A percentile compares a stretch with the other conserved stretches of the same genome.
Evolutionary conservation across 352 stramenopile genomes (phyloP).

Genomic region (Phytopythium oedochilum): DNA sequence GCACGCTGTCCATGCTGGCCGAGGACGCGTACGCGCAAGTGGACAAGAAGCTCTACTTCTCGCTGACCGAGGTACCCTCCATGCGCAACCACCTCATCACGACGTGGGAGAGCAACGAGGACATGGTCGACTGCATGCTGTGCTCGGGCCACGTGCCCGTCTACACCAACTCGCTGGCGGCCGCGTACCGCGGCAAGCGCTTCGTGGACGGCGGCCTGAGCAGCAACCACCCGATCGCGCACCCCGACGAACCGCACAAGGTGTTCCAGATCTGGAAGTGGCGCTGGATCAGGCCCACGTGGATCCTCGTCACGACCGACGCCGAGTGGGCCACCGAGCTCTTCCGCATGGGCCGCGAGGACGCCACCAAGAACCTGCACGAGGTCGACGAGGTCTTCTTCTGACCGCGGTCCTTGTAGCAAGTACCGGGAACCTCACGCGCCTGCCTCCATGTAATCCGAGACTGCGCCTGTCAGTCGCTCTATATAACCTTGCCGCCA

Average conservation of each 20-base stretch:
- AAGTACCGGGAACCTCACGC: too few relatives aligned
- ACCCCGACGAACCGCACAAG: constrained; percentile 53
- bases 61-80: constrained; percentile 59
- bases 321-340: constrained; percentile 67
- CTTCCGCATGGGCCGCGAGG: constrained; percentile 74
- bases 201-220: constrained; percentile 73
- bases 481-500: not conserved
- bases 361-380: constrained; percentile 59
- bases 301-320: constrained; percentile 72
- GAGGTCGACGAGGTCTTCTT: constrained; percentile 68
- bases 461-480: too few relatives aligned
- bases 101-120: constrained; percentile 68
- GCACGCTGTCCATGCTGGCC: constrained; percentile 56
- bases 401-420: too few relatives aligned
- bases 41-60: constrained; percentile 76
- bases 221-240: constrained; percentile 60
- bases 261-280: constrained; percentile 85
- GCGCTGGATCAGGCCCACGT: constrained; percentile 72
- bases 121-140: constrained; percentile 82
- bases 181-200: constrained; percentile 59
- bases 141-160: constrained; percentile 67
- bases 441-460: too few relatives aligned
- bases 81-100: constrained; percentile 72
- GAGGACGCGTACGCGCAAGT: constrained; percentile 55
- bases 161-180: constrained; percentile 65